phyloP scores from a whole-genome alignment of 78 protist genomes.

The Dictyostelium purpureum region DNA sequence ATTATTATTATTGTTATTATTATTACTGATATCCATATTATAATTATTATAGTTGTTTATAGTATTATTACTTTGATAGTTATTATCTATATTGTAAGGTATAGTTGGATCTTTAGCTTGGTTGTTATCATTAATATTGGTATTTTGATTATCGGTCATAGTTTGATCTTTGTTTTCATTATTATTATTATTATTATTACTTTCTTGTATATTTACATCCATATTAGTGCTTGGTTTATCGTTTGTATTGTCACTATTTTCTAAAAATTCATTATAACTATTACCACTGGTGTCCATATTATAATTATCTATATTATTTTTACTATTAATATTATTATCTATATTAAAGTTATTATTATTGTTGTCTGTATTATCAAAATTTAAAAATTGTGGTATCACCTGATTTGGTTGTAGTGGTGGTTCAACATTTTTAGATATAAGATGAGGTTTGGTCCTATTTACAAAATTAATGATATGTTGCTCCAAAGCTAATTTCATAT shows the following conservation, averaged over 20 bases:
- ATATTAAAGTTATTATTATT: conserved; percentile 10
- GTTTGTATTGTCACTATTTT: not conserved
- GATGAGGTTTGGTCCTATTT: conserved; percentile 7
- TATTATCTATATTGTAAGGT: not conserved
- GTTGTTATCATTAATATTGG: not conserved
- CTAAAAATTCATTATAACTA: not conserved
- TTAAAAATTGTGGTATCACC: no score
- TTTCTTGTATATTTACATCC: not conserved
- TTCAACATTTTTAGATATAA: not conserved
- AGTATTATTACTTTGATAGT: not conserved
- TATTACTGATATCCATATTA: not conserved
- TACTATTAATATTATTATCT: not conserved
- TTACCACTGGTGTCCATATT: not conserved
- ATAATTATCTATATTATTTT: not conserved
- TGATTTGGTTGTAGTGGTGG: not conserved
- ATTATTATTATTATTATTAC: not conserved
- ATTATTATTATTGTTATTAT: not conserved
- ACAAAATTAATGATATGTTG: conserved; percentile 36
- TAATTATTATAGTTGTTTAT: not conserved
- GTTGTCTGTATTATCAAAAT: not conserved
- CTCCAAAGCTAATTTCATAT: conserved; percentile 57
- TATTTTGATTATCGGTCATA: not conserved
- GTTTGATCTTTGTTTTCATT: not conserved
- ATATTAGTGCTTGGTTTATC: not conserved
- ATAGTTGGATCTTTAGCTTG: not conserved